Evolutionary conservation across 1,284 basidiomycete species (phyloP).

Genomic region (Leccinum laetum): DNA sequence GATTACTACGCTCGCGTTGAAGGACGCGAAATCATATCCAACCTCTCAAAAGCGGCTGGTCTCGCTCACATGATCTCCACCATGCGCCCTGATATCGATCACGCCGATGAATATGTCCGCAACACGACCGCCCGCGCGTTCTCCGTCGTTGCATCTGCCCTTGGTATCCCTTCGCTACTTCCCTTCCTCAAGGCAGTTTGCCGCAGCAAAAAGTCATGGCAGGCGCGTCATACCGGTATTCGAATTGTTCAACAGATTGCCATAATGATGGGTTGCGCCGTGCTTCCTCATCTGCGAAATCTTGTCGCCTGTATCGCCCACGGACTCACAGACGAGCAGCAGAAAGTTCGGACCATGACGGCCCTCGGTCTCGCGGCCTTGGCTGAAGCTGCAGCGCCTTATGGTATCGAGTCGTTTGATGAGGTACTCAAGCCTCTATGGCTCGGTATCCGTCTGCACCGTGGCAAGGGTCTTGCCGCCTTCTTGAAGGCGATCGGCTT

Average conservation of each 20-base stretch:
- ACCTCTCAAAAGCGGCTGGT: constrained; percentile 98
- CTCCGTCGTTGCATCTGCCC: constrained; percentile 97
- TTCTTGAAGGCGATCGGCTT: constrained; percentile 99
- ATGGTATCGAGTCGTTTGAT: constrained; percentile 99
- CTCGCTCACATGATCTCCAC: constrained; percentile 99
- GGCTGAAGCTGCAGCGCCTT: constrained; percentile 96
- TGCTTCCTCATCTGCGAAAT: constrained; percentile 95
- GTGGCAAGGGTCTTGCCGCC: constrained; percentile 97
- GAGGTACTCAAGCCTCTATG: constrained; percentile 98
- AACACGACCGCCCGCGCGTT: constrained; percentile 99
- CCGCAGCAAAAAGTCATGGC: constrained; percentile 99
- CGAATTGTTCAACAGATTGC: constrained; percentile 99
- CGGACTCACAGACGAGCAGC: constrained; percentile 96
- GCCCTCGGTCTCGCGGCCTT: constrained; percentile 95
- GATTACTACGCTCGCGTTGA: constrained; percentile 75
- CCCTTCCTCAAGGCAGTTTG: constrained; percentile 99
- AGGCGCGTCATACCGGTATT: constrained; percentile 98
- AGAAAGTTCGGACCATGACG: constrained; percentile 99
- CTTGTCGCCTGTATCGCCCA: constrained; percentile 97
- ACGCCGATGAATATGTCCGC: constrained; percentile 98
- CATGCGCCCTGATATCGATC: constrained; percentile 99
- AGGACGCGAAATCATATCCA: constrained; percentile 99
- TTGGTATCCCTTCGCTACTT: constrained; percentile 96
- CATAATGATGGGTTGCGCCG: constrained; percentile 99
- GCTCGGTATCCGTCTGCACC: constrained; percentile 97